Conservation (phyloP, 2,329 filamentous ascomycete genomes). For the Colletotrichum limetticola region DNA sequence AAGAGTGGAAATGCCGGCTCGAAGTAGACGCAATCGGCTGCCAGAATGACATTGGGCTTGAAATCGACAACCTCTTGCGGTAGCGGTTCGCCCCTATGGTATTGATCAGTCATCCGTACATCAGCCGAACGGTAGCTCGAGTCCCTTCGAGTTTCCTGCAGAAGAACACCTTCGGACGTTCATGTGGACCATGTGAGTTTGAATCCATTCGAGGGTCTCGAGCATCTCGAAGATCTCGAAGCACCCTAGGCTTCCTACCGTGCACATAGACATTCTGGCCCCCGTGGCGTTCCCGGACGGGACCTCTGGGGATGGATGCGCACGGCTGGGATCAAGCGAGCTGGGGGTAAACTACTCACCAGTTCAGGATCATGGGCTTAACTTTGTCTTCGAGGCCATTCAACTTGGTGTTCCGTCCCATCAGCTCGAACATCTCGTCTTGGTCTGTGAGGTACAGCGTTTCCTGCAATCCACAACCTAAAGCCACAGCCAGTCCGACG, state of each 20-base stretch:
- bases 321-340: slow-evolving; percentile 4
- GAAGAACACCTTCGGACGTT: background rate
- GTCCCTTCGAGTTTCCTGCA: background rate
- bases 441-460: slow-evolving; percentile 86
- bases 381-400: slow-evolving; percentile 76
- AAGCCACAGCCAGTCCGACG: slow-evolving; percentile 74
- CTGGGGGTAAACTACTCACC: slow-evolving; percentile 62
- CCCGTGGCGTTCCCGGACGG: background rate
- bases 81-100: slow-evolving; percentile 68
- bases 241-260: background rate
- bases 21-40: slow-evolving; percentile 97
- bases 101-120: slow-evolving; percentile 21
- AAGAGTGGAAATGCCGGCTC: slow-evolving; percentile 94
- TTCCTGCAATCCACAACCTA: slow-evolving; percentile 56
- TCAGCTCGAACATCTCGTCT: slow-evolving; percentile 83
- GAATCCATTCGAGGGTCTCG: background rate
- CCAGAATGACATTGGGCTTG: slow-evolving; percentile 85
- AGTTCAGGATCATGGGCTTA: slow-evolving; percentile 80
- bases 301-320: background rate
- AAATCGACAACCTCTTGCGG: slow-evolving; percentile 62
- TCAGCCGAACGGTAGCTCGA: slow-evolving; percentile 3
- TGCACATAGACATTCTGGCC: background rate
- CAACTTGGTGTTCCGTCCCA: slow-evolving; percentile 87
- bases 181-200: background rate
- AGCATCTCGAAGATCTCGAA: background rate